Evolutionary conservation across 2,329 filamentous ascomycete genomes (phyloP).

Genomic region (Sphaerulina musiva): DNA sequence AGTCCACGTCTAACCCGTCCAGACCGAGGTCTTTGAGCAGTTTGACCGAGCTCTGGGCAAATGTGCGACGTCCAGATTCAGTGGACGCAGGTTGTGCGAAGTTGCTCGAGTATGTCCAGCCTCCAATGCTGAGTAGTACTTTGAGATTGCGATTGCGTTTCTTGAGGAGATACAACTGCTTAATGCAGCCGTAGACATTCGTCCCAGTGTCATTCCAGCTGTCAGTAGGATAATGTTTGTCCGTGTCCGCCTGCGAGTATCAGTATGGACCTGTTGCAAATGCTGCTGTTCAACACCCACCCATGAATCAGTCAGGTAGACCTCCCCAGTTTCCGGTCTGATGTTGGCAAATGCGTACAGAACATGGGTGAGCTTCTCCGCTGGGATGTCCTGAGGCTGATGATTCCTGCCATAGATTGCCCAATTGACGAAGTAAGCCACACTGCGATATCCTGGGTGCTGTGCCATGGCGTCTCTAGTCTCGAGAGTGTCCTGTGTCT

Average conservation of each 20-base stretch:
- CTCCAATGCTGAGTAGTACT: slow-evolving; percentile 73
- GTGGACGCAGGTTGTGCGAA: slow-evolving; percentile 64
- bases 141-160: slow-evolving; percentile 70
- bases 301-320: slow-evolving; percentile 63
- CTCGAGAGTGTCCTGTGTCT: not conserved
- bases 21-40: slow-evolving; percentile 77
- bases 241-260: slow-evolving; percentile 48
- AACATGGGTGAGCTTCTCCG: slow-evolving; percentile 76
- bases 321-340: slow-evolving; percentile 69
- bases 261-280: not conserved
- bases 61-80: slow-evolving; percentile 53
- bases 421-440: slow-evolving; percentile 35
- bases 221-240: slow-evolving; percentile 64
- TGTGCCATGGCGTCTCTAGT: slow-evolving; percentile 12
- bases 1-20: slow-evolving; percentile 45
- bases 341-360: slow-evolving; percentile 91
- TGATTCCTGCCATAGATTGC: slow-evolving; percentile 53
- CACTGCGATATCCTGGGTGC: slow-evolving; percentile 27
- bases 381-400: slow-evolving; percentile 75
- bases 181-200: slow-evolving; percentile 71
- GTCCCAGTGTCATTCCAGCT: slow-evolving; percentile 58
- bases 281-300: not conserved
- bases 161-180: slow-evolving; percentile 71
- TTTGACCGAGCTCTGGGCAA: slow-evolving; percentile 65
- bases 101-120: slow-evolving; percentile 73